Conservation (phyloP, 2,329 filamentous ascomycete species). For the Aspergillus vadensis region DNA sequence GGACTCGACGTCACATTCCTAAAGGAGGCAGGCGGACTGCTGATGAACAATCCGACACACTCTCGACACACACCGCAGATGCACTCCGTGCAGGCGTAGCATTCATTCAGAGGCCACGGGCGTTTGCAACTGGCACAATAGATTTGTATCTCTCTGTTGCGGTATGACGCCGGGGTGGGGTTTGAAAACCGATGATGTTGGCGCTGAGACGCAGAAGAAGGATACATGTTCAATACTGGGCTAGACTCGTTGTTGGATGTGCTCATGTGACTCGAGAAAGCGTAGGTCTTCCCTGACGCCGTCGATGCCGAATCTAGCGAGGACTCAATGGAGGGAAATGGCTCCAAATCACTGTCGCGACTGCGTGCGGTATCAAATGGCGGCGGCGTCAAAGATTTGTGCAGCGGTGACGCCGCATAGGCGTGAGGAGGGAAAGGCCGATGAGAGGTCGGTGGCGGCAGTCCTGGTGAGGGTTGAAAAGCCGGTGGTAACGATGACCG, state of each 20-base stretch:
- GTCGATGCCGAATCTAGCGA: constrained; percentile 59
- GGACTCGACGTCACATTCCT: constrained; percentile 39
- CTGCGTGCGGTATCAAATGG: constrained; percentile 58
- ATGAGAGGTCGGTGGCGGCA: constrained; percentile 43
- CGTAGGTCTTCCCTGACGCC: constrained; percentile 65
- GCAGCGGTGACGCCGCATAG: constrained; percentile 87
- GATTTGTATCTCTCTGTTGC: constrained; percentile 68
- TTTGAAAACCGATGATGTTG: constrained; percentile 47
- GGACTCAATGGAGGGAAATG: constrained; percentile 88
- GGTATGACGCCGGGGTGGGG: constrained; percentile 56
- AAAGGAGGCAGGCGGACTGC: constrained; percentile 44
- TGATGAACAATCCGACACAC: constrained; percentile 64
- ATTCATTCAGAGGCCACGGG: constrained; percentile 74
- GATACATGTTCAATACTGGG: constrained; percentile 50
- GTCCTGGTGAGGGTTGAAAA: constrained; percentile 52
- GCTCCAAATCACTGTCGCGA: constrained; percentile 64
- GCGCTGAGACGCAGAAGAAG: constrained; percentile 37
- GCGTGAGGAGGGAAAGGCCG: constrained; percentile 48
- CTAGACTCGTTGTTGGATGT: constrained; percentile 72
- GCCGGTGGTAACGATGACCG: constrained; percentile 64
- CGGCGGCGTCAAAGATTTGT: constrained; percentile 86
- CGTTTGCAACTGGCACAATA: constrained; percentile 88
- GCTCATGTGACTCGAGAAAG: constrained; percentile 62
- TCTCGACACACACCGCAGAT: constrained; percentile 89
- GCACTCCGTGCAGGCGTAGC: constrained; percentile 93